Evolutionary conservation across 768 basidiomycete species (phyloP).

Genomic region (Mycena kentingensis): DNA sequence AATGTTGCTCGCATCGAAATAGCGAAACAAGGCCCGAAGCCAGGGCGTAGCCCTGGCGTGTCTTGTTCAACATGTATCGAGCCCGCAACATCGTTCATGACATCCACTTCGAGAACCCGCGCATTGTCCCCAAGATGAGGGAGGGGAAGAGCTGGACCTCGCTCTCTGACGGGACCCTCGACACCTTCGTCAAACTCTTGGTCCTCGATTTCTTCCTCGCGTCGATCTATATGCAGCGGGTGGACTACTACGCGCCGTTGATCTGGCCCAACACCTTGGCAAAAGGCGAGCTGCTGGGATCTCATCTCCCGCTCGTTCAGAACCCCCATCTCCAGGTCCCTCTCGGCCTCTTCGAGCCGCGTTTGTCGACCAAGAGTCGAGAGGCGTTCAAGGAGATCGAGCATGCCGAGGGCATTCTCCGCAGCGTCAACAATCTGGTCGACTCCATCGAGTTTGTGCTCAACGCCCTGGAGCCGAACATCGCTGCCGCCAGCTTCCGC

Average conservation of each 20-base stretch:
- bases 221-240: conserved; percentile 8
- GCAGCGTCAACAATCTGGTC: conserved; percentile 10
- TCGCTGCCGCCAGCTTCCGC: conserved; percentile 9
- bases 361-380: conserved; percentile 8
- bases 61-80: conserved; percentile 9
- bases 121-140: conserved; percentile 11
- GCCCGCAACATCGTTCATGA: conserved; percentile 8
- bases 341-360: conserved; percentile 10
- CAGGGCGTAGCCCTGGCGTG: too few species aligned
- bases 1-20: too few species aligned
- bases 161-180: conserved; percentile 11
- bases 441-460: conserved; percentile 12
- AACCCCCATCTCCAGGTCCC: conserved; percentile 11
- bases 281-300: conserved; percentile 7
- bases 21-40: too few species aligned
- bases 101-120: conserved; percentile 10
- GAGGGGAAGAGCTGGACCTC: conserved; percentile 10
- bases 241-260: conserved; percentile 9
- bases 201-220: conserved; percentile 11
- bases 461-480: conserved; percentile 9
- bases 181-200: conserved; percentile 11
- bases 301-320: conserved; percentile 7
- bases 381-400: conserved; percentile 12
- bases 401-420: conserved; percentile 10
- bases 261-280: conserved; percentile 10